Evolutionary conservation across 495 filamentous ascomycete genomes (phyloP), one percentile per base, ranked within the genome.

Genomic region (Penicillium atrosanguineum): DNA sequence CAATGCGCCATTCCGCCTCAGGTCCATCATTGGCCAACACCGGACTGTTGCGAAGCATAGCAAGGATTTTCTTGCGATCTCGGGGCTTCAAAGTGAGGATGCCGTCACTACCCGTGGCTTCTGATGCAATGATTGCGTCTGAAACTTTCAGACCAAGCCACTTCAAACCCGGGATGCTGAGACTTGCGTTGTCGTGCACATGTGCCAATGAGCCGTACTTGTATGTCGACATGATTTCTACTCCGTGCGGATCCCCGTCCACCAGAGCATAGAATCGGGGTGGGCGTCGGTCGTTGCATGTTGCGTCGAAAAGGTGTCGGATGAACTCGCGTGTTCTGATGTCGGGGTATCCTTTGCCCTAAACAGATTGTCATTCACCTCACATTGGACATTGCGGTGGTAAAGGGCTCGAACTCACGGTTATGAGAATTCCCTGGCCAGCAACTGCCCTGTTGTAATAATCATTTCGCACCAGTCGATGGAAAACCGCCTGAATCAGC

Each of bases 291-390:
- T 42, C 36, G 55, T 41, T 55, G 52, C 58, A 29, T 28, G 56
- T 34, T 41, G 56, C 44, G 29, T 76, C 48, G 48, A 61, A 64
- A 28, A 78, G 49, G 43, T 56, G 62, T 60, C 62, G 69, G 34
- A 76, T 36, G 59, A 97, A 91, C 40, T 80, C 78, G 29, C 95
- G 72, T 0, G 92, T 95, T 6, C 80, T 77, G 21, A 96, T 75
- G 61, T 98, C 94, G 0, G 94, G 92, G 67, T 95, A 97, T 0
- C 94, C 94, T 76, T 96, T 97, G 1, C 83, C 89, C 90, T 61
- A 23, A 0, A 21, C 7, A 38, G 15, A 7, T 40, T 25, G 12
- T 53, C 9, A 50, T 7, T 28, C n/a, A 7, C 1, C 14, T 19
- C 9, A 2, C 18, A n/a, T 20, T 25, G 31, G 34, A 31, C 7